Percentiles rank a stretch among this genome's conserved stretches.
phyloP scores from a whole-genome alignment of 768 basidiomycete genomes.

The Gymnopilus dilepis region DNA sequence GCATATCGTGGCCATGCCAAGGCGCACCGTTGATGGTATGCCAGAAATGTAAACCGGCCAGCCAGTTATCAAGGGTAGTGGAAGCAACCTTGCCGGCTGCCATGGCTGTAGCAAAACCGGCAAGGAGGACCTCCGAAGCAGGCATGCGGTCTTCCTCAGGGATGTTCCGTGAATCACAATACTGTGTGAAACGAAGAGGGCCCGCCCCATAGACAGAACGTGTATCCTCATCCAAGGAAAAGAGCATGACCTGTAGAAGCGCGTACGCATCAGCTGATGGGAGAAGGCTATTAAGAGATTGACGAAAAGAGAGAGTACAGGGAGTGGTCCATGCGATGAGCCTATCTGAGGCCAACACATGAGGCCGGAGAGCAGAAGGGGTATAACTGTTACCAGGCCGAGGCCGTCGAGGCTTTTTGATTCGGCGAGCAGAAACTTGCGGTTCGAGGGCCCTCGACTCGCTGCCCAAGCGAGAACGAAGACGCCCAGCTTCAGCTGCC shows the following conservation, averaged over 20 bases:
- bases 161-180: conserved; percentile 23
- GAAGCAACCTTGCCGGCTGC: conserved; percentile 20
- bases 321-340: conserved; percentile 17
- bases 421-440: background rate
- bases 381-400: background rate
- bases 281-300: background rate
- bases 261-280: background rate
- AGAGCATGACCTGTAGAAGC: conserved; percentile 10
- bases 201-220: conserved; percentile 23
- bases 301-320: background rate
- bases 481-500: background rate
- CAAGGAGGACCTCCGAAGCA: conserved; percentile 20
- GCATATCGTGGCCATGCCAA: conserved; percentile 34
- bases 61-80: conserved; percentile 33
- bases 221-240: conserved; percentile 10
- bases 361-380: conserved; percentile 10
- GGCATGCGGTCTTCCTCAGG: conserved; percentile 26
- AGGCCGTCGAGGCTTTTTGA: background rate
- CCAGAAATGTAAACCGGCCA: conserved; percentile 34
- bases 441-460: background rate
- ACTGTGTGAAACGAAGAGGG: conserved; percentile 27
- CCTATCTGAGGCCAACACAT: conserved; percentile 10
- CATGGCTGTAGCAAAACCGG: conserved; percentile 12
- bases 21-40: conserved; percentile 37
- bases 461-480: background rate